These are phyloP conservation scores for Kockiozyma suomiensis DNA, from an alignment of 805 yeast genomes.

Conservation along the genomic window DNA sequence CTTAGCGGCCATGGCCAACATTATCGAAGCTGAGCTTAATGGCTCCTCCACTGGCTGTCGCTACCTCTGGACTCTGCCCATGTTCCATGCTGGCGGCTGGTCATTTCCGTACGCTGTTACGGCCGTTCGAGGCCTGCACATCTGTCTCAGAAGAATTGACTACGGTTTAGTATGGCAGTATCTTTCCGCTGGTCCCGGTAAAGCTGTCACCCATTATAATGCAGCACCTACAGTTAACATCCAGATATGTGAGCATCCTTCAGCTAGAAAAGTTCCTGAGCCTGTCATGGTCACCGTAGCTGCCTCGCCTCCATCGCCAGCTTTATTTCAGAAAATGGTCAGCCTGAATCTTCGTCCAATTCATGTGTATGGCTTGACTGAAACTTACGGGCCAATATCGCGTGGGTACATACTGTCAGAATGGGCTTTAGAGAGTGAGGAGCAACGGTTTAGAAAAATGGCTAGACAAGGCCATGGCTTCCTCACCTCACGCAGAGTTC, in stretches of 20 bases:
- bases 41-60: conserved; percentile 39
- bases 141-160: conserved; percentile 42
- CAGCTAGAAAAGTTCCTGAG: conserved; percentile 38
- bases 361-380: conserved; percentile 45
- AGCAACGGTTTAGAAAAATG: conserved; percentile 37
- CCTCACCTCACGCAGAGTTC: conserved; percentile 37
- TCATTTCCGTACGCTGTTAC: conserved; percentile 45
- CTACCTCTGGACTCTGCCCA: conserved; percentile 46
- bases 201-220: conserved; percentile 41
- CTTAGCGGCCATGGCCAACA: conserved; percentile 40
- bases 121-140: conserved; percentile 44
- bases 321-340: conserved; percentile 42
- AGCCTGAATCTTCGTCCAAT: conserved; percentile 41
- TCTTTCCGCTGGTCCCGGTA: conserved; percentile 35
- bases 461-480: conserved; percentile 44
- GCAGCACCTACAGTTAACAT: conserved; percentile 47
- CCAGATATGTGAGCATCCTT: conserved; percentile 40
- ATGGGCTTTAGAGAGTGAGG: conserved; percentile 40
- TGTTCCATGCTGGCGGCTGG: conserved; percentile 47
- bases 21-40: conserved; percentile 42
- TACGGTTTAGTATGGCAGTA: conserved; percentile 42
- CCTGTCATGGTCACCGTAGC: conserved; percentile 43
- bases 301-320: conserved; percentile 45
- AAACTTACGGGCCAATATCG: conserved; percentile 45
- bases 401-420: conserved; percentile 40